phyloP scores from a whole-genome alignment of 805 yeast species.

The Sungouiozyma ichnusensis region DNA sequence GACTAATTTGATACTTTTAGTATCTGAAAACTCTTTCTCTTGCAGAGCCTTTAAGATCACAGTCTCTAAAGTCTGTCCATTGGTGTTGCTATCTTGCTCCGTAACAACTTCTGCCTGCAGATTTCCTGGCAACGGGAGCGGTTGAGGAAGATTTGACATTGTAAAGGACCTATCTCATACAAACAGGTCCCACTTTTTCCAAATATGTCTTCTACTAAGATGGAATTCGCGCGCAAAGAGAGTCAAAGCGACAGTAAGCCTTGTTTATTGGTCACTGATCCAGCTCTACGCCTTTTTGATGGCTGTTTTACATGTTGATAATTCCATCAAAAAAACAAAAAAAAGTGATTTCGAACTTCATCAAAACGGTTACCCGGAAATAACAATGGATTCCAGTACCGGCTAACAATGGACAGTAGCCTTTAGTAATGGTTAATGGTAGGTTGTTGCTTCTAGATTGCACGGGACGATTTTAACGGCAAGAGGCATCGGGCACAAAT shows the following conservation, averaged over 20 bases:
- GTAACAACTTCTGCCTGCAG: not conserved
- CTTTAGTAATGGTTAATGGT: too few species aligned
- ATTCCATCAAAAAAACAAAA: too few species aligned
- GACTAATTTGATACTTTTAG: conserved; percentile 29
- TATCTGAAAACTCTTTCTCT: conserved; percentile 3
- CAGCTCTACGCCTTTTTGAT: not conserved
- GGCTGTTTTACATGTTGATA: too few species aligned
- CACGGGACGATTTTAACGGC: too few species aligned
- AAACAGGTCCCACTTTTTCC: not conserved
- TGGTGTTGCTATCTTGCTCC: not conserved
- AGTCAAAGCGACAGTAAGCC: too few species aligned
- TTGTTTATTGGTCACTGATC: too few species aligned
- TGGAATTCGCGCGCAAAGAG: too few species aligned
- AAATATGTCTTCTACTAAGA: not conserved
- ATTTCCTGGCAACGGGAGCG: not conserved
- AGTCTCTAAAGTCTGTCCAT: conserved; percentile 3
- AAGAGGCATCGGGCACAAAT: too few species aligned
- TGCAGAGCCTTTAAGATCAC: conserved; percentile 49
- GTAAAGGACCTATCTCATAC: not conserved
- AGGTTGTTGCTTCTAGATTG: too few species aligned
- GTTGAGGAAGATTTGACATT: not conserved
- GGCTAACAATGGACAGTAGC: too few species aligned
- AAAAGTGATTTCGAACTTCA: not conserved
- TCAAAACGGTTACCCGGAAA: not conserved
- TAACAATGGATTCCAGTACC: not conserved